Evolutionary conservation across 805 yeast species (phyloP).

Genomic region (Pichia rugopelliculosa): DNA sequence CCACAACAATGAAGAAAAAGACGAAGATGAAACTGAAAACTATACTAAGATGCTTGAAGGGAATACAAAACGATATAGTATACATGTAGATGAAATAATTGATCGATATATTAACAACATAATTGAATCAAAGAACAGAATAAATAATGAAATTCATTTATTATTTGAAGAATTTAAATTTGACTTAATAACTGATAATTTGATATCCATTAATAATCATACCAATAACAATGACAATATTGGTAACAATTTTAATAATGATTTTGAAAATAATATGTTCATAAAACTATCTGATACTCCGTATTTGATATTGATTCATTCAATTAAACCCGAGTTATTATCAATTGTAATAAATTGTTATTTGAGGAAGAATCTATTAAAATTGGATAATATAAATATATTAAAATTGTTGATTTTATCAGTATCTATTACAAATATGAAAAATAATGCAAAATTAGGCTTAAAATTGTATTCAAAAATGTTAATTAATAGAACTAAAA

Average conservation of each 20-base stretch:
- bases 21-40: neutral
- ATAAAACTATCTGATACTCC: conserved; percentile 4
- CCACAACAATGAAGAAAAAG: neutral
- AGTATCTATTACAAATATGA: conserved; percentile 5
- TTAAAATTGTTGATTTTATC: conserved; percentile 1
- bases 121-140: neutral
- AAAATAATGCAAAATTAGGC: conserved; percentile 1
- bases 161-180: conserved; percentile 8
- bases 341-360: conserved; percentile 1
- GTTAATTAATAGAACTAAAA: conserved; percentile 6
- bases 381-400: neutral
- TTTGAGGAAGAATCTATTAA: neutral
- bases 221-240: neutral
- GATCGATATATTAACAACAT: neutral
- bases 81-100: neutral
- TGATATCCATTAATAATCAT: neutral
- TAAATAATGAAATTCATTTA: conserved; percentile 1
- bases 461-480: conserved; percentile 5
- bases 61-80: neutral
- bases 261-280: neutral
- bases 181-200: conserved; percentile 7
- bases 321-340: conserved; percentile 4
- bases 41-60: neutral
- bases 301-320: conserved; percentile 7
- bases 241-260: neutral